A percentile compares a stretch with the other conserved stretches of the same genome.
Conservation (phyloP, 2,329 filamentous ascomycete species). For the Fusarium hainanense region DNA sequence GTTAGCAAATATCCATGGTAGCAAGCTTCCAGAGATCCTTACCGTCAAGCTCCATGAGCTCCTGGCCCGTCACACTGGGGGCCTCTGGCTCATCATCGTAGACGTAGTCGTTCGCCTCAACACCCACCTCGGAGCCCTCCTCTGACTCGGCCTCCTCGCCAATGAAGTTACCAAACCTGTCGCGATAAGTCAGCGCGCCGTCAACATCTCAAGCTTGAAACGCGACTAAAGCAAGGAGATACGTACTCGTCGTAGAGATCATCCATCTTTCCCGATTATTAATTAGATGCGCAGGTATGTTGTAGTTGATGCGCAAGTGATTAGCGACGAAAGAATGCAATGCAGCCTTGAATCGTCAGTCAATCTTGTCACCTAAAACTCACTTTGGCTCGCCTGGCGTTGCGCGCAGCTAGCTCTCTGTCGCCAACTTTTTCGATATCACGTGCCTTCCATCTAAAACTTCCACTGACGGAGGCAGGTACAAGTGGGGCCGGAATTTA, state of each 20-base stretch:
- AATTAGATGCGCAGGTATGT: conserved; percentile 24
- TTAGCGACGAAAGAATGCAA: conserved; percentile 34
- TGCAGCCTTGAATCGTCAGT: conserved; percentile 38
- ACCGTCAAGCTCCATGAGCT: conserved; percentile 95
- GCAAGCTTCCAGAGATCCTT: conserved; percentile 38
- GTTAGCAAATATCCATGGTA: conserved; percentile 10
- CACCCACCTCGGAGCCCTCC: conserved; percentile 82
- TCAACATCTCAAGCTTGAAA: conserved; percentile 21
- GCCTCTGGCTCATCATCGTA: conserved; percentile 82
- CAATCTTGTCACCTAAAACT: conserved; percentile 35
- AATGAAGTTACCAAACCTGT: conserved; percentile 97
- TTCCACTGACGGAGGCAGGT: conserved; percentile 23
- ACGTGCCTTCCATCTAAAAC: conserved; percentile 37
- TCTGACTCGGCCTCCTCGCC: conserved; percentile 89
- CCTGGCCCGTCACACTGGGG: conserved; percentile 74
- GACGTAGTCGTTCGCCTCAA: conserved; percentile 79
- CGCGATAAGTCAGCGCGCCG: conserved; percentile 36
- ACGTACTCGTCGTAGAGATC: conserved; percentile 93
- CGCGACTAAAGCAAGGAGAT: neutral
- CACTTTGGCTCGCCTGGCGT: conserved; percentile 28
- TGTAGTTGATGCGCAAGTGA: conserved; percentile 26
- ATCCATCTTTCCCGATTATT: conserved; percentile 71
- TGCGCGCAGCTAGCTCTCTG: conserved; percentile 36
- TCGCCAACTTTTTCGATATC: conserved; percentile 48
- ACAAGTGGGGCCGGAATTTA: conserved; percentile 37